Evolutionary conservation across 306 rosid species (phyloP).

Genomic region (Ormosia semicastrata): DNA sequence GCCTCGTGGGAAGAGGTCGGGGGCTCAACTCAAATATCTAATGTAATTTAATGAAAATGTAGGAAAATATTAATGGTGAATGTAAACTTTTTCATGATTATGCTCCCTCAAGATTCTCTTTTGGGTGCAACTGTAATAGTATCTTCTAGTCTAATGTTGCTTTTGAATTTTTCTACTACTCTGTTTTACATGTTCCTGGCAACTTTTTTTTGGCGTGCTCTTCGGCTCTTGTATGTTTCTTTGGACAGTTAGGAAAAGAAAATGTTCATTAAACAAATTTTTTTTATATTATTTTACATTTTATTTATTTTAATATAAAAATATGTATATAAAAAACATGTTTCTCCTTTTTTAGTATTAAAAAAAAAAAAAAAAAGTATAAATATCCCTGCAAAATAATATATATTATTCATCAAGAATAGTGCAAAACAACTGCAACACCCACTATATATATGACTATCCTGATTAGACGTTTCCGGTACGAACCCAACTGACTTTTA

Average conservation of each 20-base stretch:
- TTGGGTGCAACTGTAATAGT: constrained; percentile 12
- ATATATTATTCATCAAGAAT: background rate
- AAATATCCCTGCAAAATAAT: no score
- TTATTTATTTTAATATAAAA: no score
- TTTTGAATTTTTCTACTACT: background rate
- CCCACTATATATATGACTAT: background rate
- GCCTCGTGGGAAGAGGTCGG: background rate
- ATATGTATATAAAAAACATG: no score
- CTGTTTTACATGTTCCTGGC: constrained; percentile 57
- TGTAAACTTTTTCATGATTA: constrained; percentile 28
- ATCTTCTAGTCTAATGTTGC: constrained; percentile 15
- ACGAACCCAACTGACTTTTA: constrained; percentile 33
- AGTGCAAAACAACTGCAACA: background rate
- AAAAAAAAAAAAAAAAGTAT: no score
- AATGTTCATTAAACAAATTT: no score
- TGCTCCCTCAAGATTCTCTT: constrained; percentile 41
- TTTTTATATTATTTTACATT: no score
- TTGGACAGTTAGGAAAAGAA: background rate
- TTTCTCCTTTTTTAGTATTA: no score
- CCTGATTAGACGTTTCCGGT: constrained; percentile 54
- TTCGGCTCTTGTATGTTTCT: background rate
- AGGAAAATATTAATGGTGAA: constrained; percentile 10
- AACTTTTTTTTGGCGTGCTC: constrained; percentile 10
- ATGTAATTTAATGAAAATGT: background rate
- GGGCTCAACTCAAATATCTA: background rate